phyloP scores from a whole-genome alignment of 805 yeast genomes.

The Clavispora fructus region DNA sequence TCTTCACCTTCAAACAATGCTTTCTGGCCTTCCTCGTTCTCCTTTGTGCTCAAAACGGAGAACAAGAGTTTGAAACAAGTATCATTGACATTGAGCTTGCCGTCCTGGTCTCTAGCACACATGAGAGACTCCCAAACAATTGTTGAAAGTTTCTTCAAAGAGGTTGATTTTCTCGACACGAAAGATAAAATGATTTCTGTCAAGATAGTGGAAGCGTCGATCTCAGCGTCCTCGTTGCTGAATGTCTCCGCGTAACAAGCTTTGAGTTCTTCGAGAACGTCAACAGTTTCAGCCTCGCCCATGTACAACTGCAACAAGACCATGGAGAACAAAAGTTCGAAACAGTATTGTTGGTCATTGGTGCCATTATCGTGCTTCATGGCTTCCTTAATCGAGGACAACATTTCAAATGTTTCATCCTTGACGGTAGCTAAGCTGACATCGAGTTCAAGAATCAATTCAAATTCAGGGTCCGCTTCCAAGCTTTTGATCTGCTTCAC shows the following conservation, averaged over 20 bases:
- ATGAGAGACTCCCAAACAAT: slow-evolving; percentile 39
- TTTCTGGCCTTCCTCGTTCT: slow-evolving; percentile 76
- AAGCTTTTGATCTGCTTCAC: slow-evolving; percentile 31
- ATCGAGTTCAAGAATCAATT: slow-evolving; percentile 43
- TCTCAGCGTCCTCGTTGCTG: slow-evolving; percentile 20
- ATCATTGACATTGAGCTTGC: slow-evolving; percentile 22
- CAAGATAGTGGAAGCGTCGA: slow-evolving; percentile 28
- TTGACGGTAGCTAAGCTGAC: slow-evolving; percentile 49
- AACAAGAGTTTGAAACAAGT: slow-evolving; percentile 32
- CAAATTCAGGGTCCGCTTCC: slow-evolving; percentile 17
- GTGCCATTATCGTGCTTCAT: slow-evolving; percentile 15
- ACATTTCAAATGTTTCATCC: slow-evolving; percentile 42
- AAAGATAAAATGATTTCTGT: slow-evolving; percentile 42
- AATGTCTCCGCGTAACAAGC: slow-evolving; percentile 49
- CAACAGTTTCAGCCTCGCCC: slow-evolving; percentile 73
- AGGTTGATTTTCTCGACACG: slow-evolving; percentile 35
- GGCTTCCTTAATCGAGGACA: slow-evolving; percentile 28
- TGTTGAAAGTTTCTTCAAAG: slow-evolving; percentile 32
- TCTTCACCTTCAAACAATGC: slow-evolving; percentile 63
- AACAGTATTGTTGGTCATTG: slow-evolving; percentile 49
- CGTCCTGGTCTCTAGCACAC: slow-evolving; percentile 26
- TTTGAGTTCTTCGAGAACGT: slow-evolving; percentile 67
- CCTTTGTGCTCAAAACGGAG: slow-evolving; percentile 48
- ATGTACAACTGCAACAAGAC: slow-evolving; percentile 70
- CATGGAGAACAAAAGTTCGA: slow-evolving; percentile 74